A percentile compares a stretch with the other conserved stretches of the same genome.
Evolutionary conservation across 2,329 filamentous ascomycete species (phyloP).

Genomic region (Hypoxylon sp.): DNA sequence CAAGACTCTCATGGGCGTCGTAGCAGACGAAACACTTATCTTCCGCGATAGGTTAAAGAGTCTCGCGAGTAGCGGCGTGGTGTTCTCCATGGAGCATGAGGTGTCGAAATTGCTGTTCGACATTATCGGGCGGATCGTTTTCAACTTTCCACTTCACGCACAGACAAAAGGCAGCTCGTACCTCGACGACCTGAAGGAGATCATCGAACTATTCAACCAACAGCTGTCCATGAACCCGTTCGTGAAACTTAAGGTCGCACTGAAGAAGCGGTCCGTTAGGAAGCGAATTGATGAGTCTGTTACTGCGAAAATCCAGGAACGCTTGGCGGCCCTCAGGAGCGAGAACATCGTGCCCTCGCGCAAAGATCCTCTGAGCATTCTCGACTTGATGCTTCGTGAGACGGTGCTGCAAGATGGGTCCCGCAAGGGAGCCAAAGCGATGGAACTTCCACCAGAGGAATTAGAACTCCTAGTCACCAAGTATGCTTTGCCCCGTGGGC

Average conservation of each 20-base stretch:
- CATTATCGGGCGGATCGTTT: slow-evolving; percentile 16
- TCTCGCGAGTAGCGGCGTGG: slow-evolving; percentile 32
- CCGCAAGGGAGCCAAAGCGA: slow-evolving; percentile 19
- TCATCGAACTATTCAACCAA: slow-evolving; percentile 48
- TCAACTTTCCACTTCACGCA: slow-evolving; percentile 20
- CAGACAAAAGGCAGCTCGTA: slow-evolving; percentile 38
- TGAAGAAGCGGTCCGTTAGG: slow-evolving; percentile 25
- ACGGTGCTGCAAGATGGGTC: slow-evolving; percentile 27
- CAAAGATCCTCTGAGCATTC: slow-evolving; percentile 38
- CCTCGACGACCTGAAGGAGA: slow-evolving; percentile 44
- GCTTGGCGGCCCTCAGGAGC: slow-evolving; percentile 23
- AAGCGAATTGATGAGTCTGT: slow-evolving; percentile 32
- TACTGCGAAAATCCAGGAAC: slow-evolving; percentile 27
- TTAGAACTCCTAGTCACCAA: slow-evolving; percentile 45
- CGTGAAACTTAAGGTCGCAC: slow-evolving; percentile 46
- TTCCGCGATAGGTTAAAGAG: slow-evolving; percentile 44
- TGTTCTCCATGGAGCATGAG: slow-evolving; percentile 21
- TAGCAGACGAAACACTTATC: slow-evolving; percentile 48
- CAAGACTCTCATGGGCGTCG: slow-evolving; percentile 46
- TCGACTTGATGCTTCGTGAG: slow-evolving; percentile 42
- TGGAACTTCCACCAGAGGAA: slow-evolving; percentile 28
- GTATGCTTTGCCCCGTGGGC: slow-evolving; percentile 3
- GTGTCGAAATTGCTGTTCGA: slow-evolving; percentile 16
- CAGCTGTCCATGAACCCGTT: slow-evolving; percentile 47
- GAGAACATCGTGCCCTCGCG: slow-evolving; percentile 37